Percentiles rank a stretch among this genome's conserved stretches.
phyloP scores from a whole-genome alignment of 78 protist species.

The Isochrysis galbana region DNA sequence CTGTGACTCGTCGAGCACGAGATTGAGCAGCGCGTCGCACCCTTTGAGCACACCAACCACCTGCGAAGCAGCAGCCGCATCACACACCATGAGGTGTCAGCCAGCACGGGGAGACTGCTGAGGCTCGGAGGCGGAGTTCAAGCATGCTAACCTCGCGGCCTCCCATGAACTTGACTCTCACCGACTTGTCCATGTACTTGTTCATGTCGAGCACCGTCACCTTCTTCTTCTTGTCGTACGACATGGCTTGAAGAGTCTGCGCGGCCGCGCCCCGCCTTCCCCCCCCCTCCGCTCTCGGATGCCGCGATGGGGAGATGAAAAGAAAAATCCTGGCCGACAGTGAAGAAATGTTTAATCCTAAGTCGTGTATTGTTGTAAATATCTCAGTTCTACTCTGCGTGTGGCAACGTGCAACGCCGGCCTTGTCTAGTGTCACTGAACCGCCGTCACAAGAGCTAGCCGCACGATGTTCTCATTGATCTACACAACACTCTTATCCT shows the following conservation, averaged over 20 bases:
- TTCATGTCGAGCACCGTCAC: slow-evolving; percentile 1
- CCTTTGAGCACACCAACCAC: slow-evolving; percentile 46
- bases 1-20: slow-evolving; percentile 47
- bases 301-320: not conserved
- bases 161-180: slow-evolving; percentile 51
- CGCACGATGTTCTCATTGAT: no score
- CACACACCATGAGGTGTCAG: not conserved
- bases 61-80: not conserved
- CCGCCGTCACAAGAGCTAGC: no score
- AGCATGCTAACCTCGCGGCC: slow-evolving; percentile 34
- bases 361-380: no score
- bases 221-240: slow-evolving; percentile 18
- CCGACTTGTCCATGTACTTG: slow-evolving; percentile 13
- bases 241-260: no score
- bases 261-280: no score
- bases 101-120: not conserved
- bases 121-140: no score
- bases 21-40: slow-evolving; percentile 40
- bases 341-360: not conserved
- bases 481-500: no score
- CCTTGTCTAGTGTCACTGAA: no score
- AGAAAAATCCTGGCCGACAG: not conserved
- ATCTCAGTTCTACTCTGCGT: no score
- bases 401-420: no score
- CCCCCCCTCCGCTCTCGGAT: no score